Base-by-base conservation (phyloP, 2,329 filamentous ascomycete species). In the Tolypocladium pustulatum region DNA sequence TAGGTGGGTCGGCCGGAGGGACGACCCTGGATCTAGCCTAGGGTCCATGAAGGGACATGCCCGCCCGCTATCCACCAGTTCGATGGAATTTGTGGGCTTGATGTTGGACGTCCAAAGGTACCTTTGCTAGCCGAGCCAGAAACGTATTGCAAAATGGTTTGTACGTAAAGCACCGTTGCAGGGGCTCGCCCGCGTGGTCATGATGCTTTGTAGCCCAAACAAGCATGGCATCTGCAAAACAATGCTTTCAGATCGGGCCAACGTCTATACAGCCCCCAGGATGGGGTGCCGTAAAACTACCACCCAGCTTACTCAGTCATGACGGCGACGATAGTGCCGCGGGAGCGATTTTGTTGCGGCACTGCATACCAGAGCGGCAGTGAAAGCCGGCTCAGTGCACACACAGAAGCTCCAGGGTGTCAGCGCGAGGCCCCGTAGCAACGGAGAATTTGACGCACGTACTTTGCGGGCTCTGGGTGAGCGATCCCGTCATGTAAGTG, bases 1-100 rank as follows among this genome's bases (percentile, higher is more conserved):
- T 60, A 52, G 66, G 67, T 66, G 63, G 66, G 65, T 63, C 62
- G 62, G 59, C 63, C 66, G 66, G 66, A 68, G 61, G 57, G 57
- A 62, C 60, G 61, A 58, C 56, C 54, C 60, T 60, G 57, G 36
- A 51, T 60, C 62, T 61, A 62, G 61, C 61, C 59, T 60, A 61
- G 64, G 37, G 46, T 57, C 54, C 20, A 46, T 41, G n/a, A 43
- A 36, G 22, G 51, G 37, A 51, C 22, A 36, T 57, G 56, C 15
- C 56, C 13, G 30, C 36, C 37, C 54, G 41, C 25, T 52, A 27
- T 51, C 56, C 51, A 43, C 51, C 56, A 34, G 51, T 58, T 55
- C 51, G 38, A 54, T 41, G 12, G 20, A 32, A 46, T 27, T 56
- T 49, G 38, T 56, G 54, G 54, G 54, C 54, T 46, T 36, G 54